phyloP scores from a whole-genome alignment of 306 rosid genomes.

The Castanopsis chinensis region DNA sequence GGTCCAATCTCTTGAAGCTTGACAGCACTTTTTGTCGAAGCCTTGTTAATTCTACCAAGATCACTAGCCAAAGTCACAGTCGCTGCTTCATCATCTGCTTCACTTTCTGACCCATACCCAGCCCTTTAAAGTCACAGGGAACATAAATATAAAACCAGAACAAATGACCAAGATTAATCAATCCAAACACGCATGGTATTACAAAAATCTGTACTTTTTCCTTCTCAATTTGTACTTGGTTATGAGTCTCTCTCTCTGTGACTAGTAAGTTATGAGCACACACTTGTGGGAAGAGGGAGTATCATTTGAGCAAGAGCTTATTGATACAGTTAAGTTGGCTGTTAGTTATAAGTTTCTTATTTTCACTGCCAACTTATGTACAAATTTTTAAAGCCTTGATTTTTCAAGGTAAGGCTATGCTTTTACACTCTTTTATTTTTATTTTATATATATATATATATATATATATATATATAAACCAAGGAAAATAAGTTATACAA shows the following conservation, averaged over 20 bases:
- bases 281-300: too few relatives aligned
- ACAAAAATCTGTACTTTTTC: not conserved
- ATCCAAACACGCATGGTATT: not conserved
- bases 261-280: too few relatives aligned
- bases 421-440: too few relatives aligned
- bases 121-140: constrained; percentile 52
- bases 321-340: too few relatives aligned
- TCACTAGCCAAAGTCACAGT: constrained; percentile 71
- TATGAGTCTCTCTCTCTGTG: not conserved
- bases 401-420: too few relatives aligned
- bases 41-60: constrained; percentile 77
- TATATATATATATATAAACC: too few relatives aligned
- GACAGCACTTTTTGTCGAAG: constrained; percentile 88
- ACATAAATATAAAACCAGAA: constrained; percentile 1
- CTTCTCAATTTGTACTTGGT: not conserved
- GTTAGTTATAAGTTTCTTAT: too few relatives aligned
- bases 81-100: constrained; percentile 94
- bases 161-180: not conserved
- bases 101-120: constrained; percentile 97
- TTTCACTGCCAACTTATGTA: too few relatives aligned
- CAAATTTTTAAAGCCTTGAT: too few relatives aligned
- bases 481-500: too few relatives aligned
- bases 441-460: too few relatives aligned
- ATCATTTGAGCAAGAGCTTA: too few relatives aligned
- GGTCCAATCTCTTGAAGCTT: constrained; percentile 98